Percentiles rank a stretch among this genome's conserved stretches.
Evolutionary conservation across 208 protist species (phyloP).

Genomic region (Leishmania lainsoni): DNA sequence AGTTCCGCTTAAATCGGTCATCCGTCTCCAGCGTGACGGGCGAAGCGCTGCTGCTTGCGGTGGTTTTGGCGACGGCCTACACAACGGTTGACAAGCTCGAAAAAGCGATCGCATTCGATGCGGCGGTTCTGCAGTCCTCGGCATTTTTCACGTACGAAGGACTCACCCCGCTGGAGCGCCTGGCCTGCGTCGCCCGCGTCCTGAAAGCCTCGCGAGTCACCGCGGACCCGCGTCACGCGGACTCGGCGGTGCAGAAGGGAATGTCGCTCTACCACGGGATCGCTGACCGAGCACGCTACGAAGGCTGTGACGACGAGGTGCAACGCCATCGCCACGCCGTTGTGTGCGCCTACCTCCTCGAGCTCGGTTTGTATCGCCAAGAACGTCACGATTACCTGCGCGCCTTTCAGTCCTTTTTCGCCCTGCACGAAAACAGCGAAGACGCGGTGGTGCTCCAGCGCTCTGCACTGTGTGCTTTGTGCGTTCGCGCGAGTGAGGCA

Average conservation of each 20-base stretch:
- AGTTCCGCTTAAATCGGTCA: constrained; percentile 8
- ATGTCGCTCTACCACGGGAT: constrained; percentile 26
- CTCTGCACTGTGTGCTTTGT: constrained; percentile 22
- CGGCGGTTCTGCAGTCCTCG: constrained; percentile 29
- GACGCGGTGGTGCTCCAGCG: constrained; percentile 13
- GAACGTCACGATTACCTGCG: constrained; percentile 23
- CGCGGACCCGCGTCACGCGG: constrained; percentile 6
- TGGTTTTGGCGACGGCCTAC: constrained; percentile 10
- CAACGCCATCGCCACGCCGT: constrained; percentile 9
- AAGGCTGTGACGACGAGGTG: not conserved
- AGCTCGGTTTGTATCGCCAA: constrained; percentile 25
- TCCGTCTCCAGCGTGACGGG: constrained; percentile 6
- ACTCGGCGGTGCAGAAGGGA: constrained; percentile 29
- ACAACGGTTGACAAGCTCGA: constrained; percentile 3
- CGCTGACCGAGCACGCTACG: too few species aligned
- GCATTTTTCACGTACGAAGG: constrained; percentile 28
- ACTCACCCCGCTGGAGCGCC: constrained; percentile 16
- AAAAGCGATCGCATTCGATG: constrained; percentile 20
- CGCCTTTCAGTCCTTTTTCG: constrained; percentile 26
- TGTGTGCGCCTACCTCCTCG: constrained; percentile 22
- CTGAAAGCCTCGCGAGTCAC: constrained; percentile 15
- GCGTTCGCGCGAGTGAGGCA: constrained; percentile 14
- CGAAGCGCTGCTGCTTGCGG: constrained; percentile 26
- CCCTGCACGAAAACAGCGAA: constrained; percentile 15
- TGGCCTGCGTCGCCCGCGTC: constrained; percentile 26